A percentile compares a stretch with the other conserved stretches of the same genome.
These are phyloP conservation scores for Paramyrothecium sp. DNA, from an alignment of 2,329 filamentous ascomycete genomes.

Conservation along the genomic window DNA sequence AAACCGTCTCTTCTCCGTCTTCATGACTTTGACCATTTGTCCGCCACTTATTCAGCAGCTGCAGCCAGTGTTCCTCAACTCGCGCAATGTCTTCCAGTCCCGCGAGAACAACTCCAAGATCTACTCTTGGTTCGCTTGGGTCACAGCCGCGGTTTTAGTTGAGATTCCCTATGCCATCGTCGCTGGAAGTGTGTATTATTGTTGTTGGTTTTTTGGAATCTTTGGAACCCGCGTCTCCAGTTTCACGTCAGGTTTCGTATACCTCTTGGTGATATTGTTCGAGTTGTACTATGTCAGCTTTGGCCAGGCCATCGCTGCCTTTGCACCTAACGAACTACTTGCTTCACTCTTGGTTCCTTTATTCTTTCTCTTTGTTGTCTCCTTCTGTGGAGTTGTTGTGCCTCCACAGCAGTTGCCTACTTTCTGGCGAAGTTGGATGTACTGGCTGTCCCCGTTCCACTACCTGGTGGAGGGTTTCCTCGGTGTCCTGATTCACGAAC, in stretches of 20 bases:
- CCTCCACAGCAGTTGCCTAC: conserved; percentile 54
- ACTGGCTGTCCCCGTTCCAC: conserved; percentile 66
- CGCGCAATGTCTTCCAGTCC: conserved; percentile 65
- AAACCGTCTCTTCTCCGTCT: conserved; percentile 71
- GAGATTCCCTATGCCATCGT: conserved; percentile 71
- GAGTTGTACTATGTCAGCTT: conserved; percentile 65
- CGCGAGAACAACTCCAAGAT: conserved; percentile 77
- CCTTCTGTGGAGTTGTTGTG: conserved; percentile 70
- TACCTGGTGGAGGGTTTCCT: conserved; percentile 66
- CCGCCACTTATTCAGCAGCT: conserved; percentile 76
- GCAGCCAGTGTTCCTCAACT: conserved; percentile 68
- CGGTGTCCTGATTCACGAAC: conserved; percentile 50
- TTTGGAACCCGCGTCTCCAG: conserved; percentile 48
- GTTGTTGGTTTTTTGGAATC: conserved; percentile 56
- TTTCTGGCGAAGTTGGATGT: conserved; percentile 67
- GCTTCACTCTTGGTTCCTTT: conserved; percentile 66
- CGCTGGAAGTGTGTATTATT: conserved; percentile 49
- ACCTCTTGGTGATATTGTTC: conserved; percentile 64
- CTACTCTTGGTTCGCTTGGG: conserved; percentile 73
- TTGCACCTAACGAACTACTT: conserved; percentile 64
- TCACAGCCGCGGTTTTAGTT: conserved; percentile 61
- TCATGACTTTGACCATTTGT: conserved; percentile 73
- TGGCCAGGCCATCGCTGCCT: conserved; percentile 65
- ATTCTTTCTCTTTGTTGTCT: conserved; percentile 68
- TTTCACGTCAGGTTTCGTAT: conserved; percentile 60